Base-by-base conservation (phyloP, 306 rosid species). In the Canavalia ensiformis region DNA sequence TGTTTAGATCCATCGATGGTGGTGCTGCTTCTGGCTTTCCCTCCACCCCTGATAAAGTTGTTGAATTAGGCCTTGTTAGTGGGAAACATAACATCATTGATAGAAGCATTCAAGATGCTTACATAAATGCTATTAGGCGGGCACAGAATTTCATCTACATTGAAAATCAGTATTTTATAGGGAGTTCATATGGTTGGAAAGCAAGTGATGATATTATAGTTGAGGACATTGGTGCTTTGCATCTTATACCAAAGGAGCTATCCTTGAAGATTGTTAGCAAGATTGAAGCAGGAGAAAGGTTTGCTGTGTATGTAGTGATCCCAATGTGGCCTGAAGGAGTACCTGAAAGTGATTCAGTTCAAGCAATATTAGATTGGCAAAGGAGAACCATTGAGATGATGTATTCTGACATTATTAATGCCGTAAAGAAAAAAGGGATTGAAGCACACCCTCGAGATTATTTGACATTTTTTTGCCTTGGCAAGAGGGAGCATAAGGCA, bases 321-420 rank as follows among this genome's bases (percentile, higher is more conserved):
- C 97, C 97, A 68, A 90, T 91, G 97, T 94, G 98, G 95, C 97
- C 98, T 33, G 94, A 94, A 88, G 97, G 97, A 45, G 55, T 76
- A 34, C 98, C 97, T 1, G 94, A 88, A 58, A 94, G 94, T 83
- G 92, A 55, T 31, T 90, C 97, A 41, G 93, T 91, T 82, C 98
- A 91, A 12, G 93, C 98, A 47, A 94, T 92, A 70, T 37, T 94
- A 30, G 97, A 92, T 77, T 94, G 98, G 94, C 97, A 92, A 56
- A 88, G 91, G 37, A 90, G 97, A 81, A 94, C 94, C 54, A 81
- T 94, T 80, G 91, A 90, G 76, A 92, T 92, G 95, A 91, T 95
- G 98, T 92, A 94, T 63, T 5, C 77, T 37, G 97, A 91, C 42
- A 90, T 95, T 68, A 62, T 81, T 56, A 65, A 83, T 13, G 95